These are phyloP conservation scores for Hyphopichia fennica DNA, from an alignment of 1,139 yeast genomes.

Conservation along the genomic window DNA sequence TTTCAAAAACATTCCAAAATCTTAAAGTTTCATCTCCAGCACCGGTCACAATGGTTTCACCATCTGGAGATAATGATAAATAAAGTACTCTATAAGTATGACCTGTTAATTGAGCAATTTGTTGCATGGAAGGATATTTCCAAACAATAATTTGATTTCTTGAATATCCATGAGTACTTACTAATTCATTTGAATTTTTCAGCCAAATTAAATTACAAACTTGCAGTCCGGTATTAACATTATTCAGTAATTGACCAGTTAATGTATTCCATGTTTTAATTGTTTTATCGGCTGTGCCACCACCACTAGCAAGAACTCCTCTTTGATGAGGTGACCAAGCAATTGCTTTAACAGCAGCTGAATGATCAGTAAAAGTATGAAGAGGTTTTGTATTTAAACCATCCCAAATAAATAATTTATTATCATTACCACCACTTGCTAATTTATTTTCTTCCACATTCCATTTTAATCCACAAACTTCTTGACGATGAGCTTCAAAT, in stretches of 20 bases:
- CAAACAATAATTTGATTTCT: conserved; percentile 89
- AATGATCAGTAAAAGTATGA: conserved; percentile 75
- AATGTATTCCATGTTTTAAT: conserved; percentile 92
- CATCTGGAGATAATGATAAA: conserved; percentile 92
- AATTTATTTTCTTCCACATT: conserved; percentile 81
- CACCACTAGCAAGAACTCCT: conserved; percentile 92
- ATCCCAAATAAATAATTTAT: conserved; percentile 83
- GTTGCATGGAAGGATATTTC: conserved; percentile 94
- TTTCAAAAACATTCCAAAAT: conserved; percentile 91
- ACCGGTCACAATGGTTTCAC: conserved; percentile 96
- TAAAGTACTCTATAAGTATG: conserved; percentile 92
- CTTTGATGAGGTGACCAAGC: conserved; percentile 98
- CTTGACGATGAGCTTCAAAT: conserved; percentile 81
- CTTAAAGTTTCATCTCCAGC: conserved; percentile 97
- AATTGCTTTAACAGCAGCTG: conserved; percentile 94
- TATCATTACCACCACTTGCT: conserved; percentile 95
- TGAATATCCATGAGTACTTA: conserved; percentile 93
- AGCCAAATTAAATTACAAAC: conserved; percentile 96
- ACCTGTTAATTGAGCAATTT: conserved; percentile 89
- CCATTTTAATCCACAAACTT: conserved; percentile 96
- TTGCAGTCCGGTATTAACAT: conserved; percentile 92
- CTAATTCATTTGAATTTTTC: conserved; percentile 84
- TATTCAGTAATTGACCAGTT: conserved; percentile 71
- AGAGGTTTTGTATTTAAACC: conserved; percentile 72
- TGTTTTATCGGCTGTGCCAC: conserved; percentile 93